Percentiles rank a stretch among this genome's conserved stretches.
These are phyloP conservation scores for Moesziomyces sp. DNA, from an alignment of 1,284 basidiomycete species.

Conservation along the genomic window DNA sequence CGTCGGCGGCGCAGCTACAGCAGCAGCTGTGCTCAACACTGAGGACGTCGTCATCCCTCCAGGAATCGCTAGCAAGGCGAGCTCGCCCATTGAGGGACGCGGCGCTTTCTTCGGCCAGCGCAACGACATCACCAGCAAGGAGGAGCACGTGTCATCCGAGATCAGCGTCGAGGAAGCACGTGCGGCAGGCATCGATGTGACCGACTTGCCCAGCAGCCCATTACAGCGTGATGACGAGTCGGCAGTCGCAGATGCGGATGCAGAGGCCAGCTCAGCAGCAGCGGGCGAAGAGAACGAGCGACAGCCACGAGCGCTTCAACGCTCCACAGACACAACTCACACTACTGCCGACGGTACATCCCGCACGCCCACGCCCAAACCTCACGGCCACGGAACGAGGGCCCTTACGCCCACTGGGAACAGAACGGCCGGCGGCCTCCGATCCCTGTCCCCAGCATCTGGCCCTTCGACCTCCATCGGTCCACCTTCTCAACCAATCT, in stretches of 20 bases:
- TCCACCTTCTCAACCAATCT: constrained; percentile 27
- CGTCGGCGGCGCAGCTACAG: constrained; percentile 44
- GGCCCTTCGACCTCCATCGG: constrained; percentile 37
- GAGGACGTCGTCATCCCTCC: constrained; percentile 57
- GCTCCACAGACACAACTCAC: constrained; percentile 3
- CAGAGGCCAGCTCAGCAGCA: constrained; percentile 1
- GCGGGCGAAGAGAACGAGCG: constrained; percentile 25
- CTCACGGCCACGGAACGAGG: constrained; percentile 28
- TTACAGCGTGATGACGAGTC: constrained; percentile 1
- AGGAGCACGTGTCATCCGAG: neutral
- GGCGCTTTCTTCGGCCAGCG: constrained; percentile 10
- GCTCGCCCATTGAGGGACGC: constrained; percentile 42
- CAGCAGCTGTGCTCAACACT: constrained; percentile 49
- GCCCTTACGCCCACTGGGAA: constrained; percentile 47
- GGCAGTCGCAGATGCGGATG: neutral
- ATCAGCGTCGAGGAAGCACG: constrained; percentile 30
- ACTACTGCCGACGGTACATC: constrained; percentile 19
- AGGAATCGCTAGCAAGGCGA: constrained; percentile 54
- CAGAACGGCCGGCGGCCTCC: constrained; percentile 14
- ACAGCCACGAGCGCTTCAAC: constrained; percentile 14
- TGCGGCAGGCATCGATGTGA: constrained; percentile 41
- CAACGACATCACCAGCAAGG: constrained; percentile 10
- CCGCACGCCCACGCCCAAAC: constrained; percentile 53
- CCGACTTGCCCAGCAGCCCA: constrained; percentile 21
- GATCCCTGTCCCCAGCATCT: constrained; percentile 33